Base-by-base conservation (phyloP, 768 basidiomycete genomes). In the Xerocomus potaroensis region DNA sequence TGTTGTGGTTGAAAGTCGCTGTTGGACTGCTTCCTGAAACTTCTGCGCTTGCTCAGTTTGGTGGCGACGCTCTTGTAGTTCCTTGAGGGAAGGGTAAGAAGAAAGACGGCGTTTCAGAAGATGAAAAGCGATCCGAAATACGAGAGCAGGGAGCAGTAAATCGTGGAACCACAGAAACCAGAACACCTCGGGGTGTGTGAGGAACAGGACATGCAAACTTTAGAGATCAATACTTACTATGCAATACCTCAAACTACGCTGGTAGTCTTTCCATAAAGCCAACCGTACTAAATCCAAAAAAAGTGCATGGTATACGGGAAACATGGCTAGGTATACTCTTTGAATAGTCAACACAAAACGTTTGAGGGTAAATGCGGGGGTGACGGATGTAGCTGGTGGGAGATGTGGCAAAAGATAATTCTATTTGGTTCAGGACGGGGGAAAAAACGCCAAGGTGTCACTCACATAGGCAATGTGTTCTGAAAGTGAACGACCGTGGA, bases 131-230 rank as follows among this genome's bases (percentile, higher is more conserved):
- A 83, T 58, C 30, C 72, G 69, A 33, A 77, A 59, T 39, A 82
- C 49, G 21, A 81, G 57, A 8, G 73, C 70, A 11, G 84, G 75
- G 11, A 77, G 66, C 4, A 87, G 69, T 12, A 81, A 56, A 54
- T 83, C 71, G 42, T 76, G 56, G 61, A 76, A 77, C 84, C 84
- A 86, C 14, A 84, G 55, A 29, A 72, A 61, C 84, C 84, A 86
- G 52, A 76, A 86, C 1, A 70, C 46, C 84, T 84, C 50, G 30
- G 35, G 36, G 29, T 26, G 39, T 23, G 6, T 55, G 19, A 55
- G 21, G 37, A 35, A 27, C 14, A 12, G 34, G 43, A 30, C 37
- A 33, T 22, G n/a, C 16, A 32, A 30, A n/a, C 41, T 49, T 9
- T 35, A 9, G 30, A n/a, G 14, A 16, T 43, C 30, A 23, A 18